Evolutionary conservation across 202 grass and related monocot species (phyloP).

Genomic region (Setaria italica): DNA sequence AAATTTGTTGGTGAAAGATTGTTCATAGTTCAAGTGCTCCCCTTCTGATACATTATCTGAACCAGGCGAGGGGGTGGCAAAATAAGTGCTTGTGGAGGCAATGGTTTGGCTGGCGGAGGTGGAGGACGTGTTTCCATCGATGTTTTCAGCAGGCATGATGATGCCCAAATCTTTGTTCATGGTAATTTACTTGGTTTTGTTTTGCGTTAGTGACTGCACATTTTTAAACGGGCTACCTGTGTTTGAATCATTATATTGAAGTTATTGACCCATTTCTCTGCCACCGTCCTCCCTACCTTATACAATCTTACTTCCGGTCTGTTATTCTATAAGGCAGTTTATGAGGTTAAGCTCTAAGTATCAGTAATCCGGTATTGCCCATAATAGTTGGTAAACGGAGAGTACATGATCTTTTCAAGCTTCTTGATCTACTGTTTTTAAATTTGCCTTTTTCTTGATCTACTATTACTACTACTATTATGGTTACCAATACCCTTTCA

Average conservation of each 20-base stretch:
- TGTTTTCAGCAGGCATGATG: constrained; percentile 95
- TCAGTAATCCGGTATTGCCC: constrained; percentile 8
- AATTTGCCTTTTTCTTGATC: constrained; percentile 1
- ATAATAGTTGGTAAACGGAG: constrained; percentile 20
- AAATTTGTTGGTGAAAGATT: constrained; percentile 24
- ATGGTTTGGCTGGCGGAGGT: constrained; percentile 91
- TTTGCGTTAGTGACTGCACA: not conserved
- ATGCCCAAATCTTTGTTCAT: constrained; percentile 79
- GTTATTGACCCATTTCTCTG: constrained; percentile 12
- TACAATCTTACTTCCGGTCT: not conserved
- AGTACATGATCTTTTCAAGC: constrained; percentile 12
- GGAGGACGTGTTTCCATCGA: constrained; percentile 90
- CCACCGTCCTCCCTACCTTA: not conserved
- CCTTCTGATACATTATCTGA: constrained; percentile 46
- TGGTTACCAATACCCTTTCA: not conserved
- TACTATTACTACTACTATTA: not conserved
- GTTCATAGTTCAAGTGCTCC: constrained; percentile 10
- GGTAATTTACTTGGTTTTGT: constrained; percentile 60
- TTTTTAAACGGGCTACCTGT: constrained; percentile 20
- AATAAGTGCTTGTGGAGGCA: constrained; percentile 90
- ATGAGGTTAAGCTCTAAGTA: constrained; percentile 27
- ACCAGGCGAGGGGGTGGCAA: constrained; percentile 83
- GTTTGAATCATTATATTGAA: constrained; percentile 1
- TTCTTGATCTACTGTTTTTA: constrained; percentile 36
- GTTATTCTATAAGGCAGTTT: constrained; percentile 23